Percentiles rank a stretch among this genome's conserved stretches.
Evolutionary conservation across 768 basidiomycete genomes (phyloP).

Genomic region (Auriscalpium microsporum): DNA sequence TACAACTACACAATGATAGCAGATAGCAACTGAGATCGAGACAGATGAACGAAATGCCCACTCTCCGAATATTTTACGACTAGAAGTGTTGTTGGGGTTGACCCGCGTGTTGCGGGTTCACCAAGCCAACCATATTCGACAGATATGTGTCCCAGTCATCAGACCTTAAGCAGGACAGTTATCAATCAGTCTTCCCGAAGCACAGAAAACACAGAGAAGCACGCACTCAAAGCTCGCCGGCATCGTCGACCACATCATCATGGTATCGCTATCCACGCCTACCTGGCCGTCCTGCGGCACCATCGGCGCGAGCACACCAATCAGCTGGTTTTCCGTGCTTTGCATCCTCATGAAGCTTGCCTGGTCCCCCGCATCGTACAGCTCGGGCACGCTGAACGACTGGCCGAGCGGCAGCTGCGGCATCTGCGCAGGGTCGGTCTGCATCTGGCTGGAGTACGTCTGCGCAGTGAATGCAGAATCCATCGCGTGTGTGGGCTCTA

Average conservation of each 20-base stretch:
- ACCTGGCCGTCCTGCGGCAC: slow-evolving; percentile 12
- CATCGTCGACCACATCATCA: slow-evolving; percentile 17
- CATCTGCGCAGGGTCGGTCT: neutral
- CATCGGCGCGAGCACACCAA: slow-evolving; percentile 3
- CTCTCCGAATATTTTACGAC: too few species aligned
- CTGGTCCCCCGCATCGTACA: neutral
- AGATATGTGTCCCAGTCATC: slow-evolving; percentile 16
- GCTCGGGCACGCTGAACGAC: neutral
- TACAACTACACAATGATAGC: too few species aligned
- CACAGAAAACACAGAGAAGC: neutral
- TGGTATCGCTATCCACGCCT: slow-evolving; percentile 12
- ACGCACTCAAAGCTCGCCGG: slow-evolving; percentile 12
- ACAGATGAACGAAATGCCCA: too few species aligned
- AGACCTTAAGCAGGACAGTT: neutral
- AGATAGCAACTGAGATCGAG: too few species aligned
- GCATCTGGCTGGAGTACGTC: neutral
- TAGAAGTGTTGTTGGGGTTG: too few species aligned
- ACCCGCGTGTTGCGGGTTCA: neutral
- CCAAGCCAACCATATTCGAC: slow-evolving; percentile 8
- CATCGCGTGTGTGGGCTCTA: too few species aligned
- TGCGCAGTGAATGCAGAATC: neutral
- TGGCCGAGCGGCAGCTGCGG: neutral
- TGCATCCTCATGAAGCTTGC: neutral
- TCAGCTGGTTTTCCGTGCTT: neutral
- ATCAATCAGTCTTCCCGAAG: neutral